Evolutionary conservation across 108 stramenopile species (phyloP).

Genomic region (Nannochloropsis oceanica): DNA sequence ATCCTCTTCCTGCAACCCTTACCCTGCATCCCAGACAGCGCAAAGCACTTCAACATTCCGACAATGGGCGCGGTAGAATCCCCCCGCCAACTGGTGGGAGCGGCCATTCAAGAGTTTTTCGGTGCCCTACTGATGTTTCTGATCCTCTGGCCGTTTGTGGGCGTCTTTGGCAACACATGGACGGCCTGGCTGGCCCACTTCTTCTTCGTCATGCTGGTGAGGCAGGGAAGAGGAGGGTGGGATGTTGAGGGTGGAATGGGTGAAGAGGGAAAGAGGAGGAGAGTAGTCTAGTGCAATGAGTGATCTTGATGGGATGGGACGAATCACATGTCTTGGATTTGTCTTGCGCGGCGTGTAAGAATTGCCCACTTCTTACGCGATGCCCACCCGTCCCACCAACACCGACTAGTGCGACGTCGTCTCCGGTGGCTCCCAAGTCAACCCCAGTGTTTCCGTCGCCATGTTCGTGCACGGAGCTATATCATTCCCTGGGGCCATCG

Average conservation of each 20-base stretch:
- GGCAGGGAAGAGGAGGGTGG: background rate
- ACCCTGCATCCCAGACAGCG: background rate
- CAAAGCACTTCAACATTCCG: background rate
- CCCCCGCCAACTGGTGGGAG: background rate
- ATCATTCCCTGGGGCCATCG: background rate
- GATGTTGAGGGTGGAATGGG: no score
- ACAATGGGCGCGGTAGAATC: background rate
- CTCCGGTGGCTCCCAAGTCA: conserved; percentile 26
- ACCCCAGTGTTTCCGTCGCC: conserved; percentile 23
- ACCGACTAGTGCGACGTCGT: conserved; percentile 9
- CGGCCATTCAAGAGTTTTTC: conserved; percentile 11
- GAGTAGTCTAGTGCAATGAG: background rate
- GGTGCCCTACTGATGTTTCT: conserved; percentile 12
- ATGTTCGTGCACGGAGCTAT: conserved; percentile 13
- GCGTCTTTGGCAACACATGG: conserved; percentile 28
- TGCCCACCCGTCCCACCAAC: background rate
- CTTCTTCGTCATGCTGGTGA: conserved; percentile 30
- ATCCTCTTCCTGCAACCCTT: no score
- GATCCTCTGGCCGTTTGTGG: conserved; percentile 22
- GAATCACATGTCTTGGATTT: background rate
- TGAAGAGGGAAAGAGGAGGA: background rate
- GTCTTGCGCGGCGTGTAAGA: background rate
- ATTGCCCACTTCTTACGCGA: background rate
- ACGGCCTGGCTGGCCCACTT: conserved; percentile 25
- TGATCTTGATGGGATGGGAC: background rate